phyloP scores from a whole-genome alignment of 140 eudicot genomes.

The Cichorium intybus region DNA sequence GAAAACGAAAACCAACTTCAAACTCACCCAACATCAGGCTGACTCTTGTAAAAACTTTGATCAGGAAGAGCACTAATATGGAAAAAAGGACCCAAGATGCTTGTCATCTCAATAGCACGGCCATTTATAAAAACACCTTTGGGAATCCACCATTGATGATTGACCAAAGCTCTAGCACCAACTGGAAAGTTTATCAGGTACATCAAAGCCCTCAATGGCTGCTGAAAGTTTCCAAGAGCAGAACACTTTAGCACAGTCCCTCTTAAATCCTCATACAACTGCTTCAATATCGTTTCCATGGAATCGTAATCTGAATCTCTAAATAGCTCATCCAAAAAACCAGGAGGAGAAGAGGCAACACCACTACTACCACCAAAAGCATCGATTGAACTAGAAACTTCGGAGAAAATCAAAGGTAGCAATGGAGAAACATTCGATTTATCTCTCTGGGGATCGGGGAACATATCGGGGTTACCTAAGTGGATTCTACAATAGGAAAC shows the following conservation, averaged over 20 bases:
- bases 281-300: constrained; percentile 74
- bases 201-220: constrained; percentile 83
- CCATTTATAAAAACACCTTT: constrained; percentile 77
- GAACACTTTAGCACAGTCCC: constrained; percentile 79
- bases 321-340: constrained; percentile 80
- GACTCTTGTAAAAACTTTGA: constrained; percentile 70
- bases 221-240: constrained; percentile 94
- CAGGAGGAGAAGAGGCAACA: constrained; percentile 51
- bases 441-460: constrained; percentile 37
- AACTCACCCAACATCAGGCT: constrained; percentile 97
- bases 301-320: constrained; percentile 78
- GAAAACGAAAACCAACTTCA: neutral
- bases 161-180: constrained; percentile 77
- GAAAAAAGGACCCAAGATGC: constrained; percentile 92
- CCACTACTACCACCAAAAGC: constrained; percentile 56
- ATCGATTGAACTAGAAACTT: constrained; percentile 63
- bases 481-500: constrained; percentile 83
- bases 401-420: constrained; percentile 64
- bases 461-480: constrained; percentile 86
- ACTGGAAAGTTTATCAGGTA: constrained; percentile 67
- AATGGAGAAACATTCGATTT: constrained; percentile 55
- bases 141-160: constrained; percentile 93
- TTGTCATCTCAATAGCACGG: constrained; percentile 85
- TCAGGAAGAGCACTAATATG: constrained; percentile 98
- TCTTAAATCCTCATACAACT: constrained; percentile 90